Base-by-base conservation (phyloP, 805 yeast species). In the Starmera quercuum region DNA sequence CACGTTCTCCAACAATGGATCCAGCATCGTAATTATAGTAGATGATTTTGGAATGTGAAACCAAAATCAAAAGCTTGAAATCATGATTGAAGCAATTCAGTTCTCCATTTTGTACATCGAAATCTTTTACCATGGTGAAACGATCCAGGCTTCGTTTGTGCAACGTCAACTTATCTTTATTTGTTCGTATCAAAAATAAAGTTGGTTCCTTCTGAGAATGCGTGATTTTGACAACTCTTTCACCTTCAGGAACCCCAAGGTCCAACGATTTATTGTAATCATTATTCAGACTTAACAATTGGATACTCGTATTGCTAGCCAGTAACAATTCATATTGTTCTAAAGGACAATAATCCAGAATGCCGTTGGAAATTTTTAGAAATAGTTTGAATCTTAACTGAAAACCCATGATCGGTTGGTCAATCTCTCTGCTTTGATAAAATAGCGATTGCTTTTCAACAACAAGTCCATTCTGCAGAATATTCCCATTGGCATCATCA, bases 351-450 rank as follows among this genome's bases (percentile, higher is more conserved):
- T 30, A 54, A n/a, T 49, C 49, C 10, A 37, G 19, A 5, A 56
- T 36, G 0, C 44, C 47, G 31, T 42, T 42, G 3, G 46, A 37
- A n/a, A 56, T 39, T 27, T 51, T 54, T 10, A 56, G 31, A 19
- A 54, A 42, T 13, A 56, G 32, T 23, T 42, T 45, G 22, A 55
- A 54, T 26, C 52, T 33, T 6, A 56, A 38, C 20, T 53, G 51
- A 28, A 29, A 35, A 12, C 42, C 44, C 8, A 24, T 15, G 10
- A 50, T 39, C 1, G 54, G 53, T 14, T 34, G 33, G 16, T 53
- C 56, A 7, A 50, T n/a, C 9, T 40, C 35, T 5, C 34, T 15
- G 15, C 34, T 21, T 8, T 39, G 41, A 24, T 49, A 50, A 30
- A 47, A 29, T 10, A 30, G 24, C 9, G 18, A 19, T 20, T 33